These are phyloP conservation scores for Labyrinthula sp. DNA, from an alignment of 352 stramenopile species.

Conservation along the genomic window DNA sequence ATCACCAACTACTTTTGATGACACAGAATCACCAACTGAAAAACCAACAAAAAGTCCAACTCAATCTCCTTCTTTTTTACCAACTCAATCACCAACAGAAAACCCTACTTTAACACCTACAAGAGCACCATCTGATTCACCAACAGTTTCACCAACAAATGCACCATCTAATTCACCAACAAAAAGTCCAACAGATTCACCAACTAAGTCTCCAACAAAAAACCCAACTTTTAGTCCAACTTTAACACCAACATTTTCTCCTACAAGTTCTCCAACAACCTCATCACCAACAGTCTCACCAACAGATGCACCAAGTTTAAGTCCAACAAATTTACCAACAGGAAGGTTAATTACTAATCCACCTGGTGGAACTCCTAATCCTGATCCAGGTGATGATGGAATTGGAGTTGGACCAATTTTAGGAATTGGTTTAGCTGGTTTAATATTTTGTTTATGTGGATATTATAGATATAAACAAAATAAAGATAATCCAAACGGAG, in stretches of 20 bases:
- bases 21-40: neutral
- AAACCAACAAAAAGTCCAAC: constrained; percentile 1
- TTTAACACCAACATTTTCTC: neutral
- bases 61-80: no score
- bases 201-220: neutral
- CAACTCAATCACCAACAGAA: neutral
- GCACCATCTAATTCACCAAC: neutral
- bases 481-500: no score
- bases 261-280: neutral
- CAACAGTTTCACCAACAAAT: constrained; percentile 3
- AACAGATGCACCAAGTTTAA: no score
- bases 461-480: no score
- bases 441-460: no score
- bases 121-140: neutral
- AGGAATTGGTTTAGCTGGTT: no score
- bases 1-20: neutral
- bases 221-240: neutral
- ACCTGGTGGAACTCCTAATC: no score
- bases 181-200: neutral
- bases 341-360: no score
- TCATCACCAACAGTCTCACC: neutral
- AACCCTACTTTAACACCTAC: neutral
- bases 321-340: no score
- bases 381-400: no score
- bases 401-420: no score